Evolutionary conservation across 805 yeast species (phyloP).

Genomic region (Candida insectorum): DNA sequence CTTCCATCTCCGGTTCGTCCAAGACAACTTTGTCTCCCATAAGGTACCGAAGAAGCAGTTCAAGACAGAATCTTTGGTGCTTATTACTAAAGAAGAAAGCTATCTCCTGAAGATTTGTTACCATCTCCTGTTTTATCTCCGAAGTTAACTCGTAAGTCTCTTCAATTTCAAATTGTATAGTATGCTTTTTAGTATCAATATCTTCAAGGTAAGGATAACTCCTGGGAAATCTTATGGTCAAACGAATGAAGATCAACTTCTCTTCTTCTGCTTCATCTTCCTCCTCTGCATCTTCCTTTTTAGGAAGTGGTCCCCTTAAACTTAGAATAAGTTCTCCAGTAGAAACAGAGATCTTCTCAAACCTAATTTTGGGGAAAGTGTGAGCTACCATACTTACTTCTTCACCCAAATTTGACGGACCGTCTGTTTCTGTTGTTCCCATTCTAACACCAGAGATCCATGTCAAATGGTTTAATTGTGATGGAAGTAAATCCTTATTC

Average conservation of each 20-base stretch:
- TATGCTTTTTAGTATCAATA: conserved; percentile 18
- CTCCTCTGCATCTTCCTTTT: conserved; percentile 1
- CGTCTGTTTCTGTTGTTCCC: conserved; percentile 44
- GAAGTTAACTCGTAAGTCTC: conserved; percentile 68
- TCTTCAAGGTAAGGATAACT: conserved; percentile 68
- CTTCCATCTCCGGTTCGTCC: conserved; percentile 28
- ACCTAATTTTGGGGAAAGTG: conserved; percentile 79
- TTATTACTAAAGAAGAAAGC: conserved; percentile 52
- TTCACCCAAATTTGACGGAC: conserved; percentile 74
- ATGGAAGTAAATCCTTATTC: conserved; percentile 10
- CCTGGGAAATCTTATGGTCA: conserved; percentile 67
- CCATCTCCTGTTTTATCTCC: conserved; percentile 49
- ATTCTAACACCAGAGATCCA: conserved; percentile 94
- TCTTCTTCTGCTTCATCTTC: conserved; percentile 24
- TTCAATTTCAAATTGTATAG: conserved; percentile 58
- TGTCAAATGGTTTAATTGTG: conserved; percentile 62
- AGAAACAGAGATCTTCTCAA: conserved; percentile 84
- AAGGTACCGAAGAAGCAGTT: conserved; percentile 70
- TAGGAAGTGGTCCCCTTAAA: conserved; percentile 57
- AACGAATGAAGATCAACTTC: conserved; percentile 59
- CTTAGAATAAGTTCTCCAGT: conserved; percentile 77
- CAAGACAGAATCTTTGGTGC: conserved; percentile 66
- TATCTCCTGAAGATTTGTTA: conserved; percentile 51
- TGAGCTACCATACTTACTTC: conserved; percentile 87
- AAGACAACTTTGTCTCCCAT: conserved; percentile 72